phyloP scores from a whole-genome alignment of 768 basidiomycete species.

The Phylloporus scabripes region DNA sequence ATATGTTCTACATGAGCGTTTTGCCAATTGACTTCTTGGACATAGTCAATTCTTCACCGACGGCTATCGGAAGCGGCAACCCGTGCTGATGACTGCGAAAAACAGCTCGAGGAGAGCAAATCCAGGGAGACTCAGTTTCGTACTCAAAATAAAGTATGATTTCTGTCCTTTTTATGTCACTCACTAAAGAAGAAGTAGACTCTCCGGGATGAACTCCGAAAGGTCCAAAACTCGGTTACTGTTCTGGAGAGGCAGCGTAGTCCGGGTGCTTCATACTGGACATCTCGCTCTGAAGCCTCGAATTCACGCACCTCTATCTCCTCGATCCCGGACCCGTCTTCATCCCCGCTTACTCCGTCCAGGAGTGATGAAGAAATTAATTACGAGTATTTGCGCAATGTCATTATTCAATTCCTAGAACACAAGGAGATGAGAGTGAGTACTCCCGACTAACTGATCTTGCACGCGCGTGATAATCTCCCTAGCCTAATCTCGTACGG shows the following conservation, averaged over 20 bases:
- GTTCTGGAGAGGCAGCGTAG: constrained; percentile 86
- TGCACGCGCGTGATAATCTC: constrained; percentile 5
- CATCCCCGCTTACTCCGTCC: constrained; percentile 27
- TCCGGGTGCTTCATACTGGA: constrained; percentile 94
- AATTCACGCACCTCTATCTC: constrained; percentile 36
- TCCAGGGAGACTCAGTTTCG: constrained; percentile 65
- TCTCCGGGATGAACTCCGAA: constrained; percentile 89
- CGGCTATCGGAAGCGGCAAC: constrained; percentile 45
- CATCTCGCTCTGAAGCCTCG: constrained; percentile 36
- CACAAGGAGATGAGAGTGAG: constrained; percentile 97
- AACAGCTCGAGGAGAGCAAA: constrained; percentile 69
- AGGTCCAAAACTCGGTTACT: constrained; percentile 90
- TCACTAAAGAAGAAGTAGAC: constrained; percentile 44
- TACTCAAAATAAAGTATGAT: constrained; percentile 68
- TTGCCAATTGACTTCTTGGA: not conserved
- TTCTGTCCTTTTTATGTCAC: not conserved
- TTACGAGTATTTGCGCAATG: constrained; percentile 91
- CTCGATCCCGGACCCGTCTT: constrained; percentile 38
- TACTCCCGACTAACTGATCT: constrained; percentile 3
- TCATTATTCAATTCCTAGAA: constrained; percentile 95
- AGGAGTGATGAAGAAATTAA: constrained; percentile 88
- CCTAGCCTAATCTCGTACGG: constrained; percentile 80
- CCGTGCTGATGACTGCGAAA: constrained; percentile 51
- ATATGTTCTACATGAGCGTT: not conserved
- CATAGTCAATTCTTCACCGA: constrained; percentile 41